Conservation (phyloP, 148 eudicot genomes). For the Dianthus caryophyllus region DNA sequence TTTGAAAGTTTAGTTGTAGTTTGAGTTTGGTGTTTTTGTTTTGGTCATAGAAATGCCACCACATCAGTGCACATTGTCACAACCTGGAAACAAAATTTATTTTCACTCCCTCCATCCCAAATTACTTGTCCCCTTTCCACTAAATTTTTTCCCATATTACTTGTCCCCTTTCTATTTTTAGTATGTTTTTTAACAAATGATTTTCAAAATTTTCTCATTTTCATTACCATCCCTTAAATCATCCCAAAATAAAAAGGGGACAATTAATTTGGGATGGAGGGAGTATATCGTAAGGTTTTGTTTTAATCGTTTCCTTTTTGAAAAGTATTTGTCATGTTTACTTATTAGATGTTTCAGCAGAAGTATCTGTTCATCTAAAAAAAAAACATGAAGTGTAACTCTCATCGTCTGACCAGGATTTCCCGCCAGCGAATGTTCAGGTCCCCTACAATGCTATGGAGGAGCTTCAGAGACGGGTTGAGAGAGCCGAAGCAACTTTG, state of each 20-base stretch:
- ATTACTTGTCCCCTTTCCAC: too few relatives aligned
- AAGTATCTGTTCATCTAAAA: not conserved
- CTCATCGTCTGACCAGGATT: conserved; percentile 48
- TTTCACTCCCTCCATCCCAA: too few relatives aligned
- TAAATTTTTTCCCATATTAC: too few relatives aligned
- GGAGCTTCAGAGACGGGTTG: conserved; percentile 59
- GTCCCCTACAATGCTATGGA: conserved; percentile 46
- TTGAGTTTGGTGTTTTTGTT: too few relatives aligned
- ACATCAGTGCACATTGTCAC: not conserved
- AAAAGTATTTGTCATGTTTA: not conserved
- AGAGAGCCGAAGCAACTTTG: conserved; percentile 52
- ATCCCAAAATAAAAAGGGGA: too few relatives aligned
- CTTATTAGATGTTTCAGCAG: not conserved
- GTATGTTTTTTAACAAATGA: too few relatives aligned
- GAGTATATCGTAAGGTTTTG: not conserved
- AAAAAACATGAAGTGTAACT: conserved; percentile 10
- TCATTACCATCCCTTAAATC: too few relatives aligned
- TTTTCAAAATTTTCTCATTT: too few relatives aligned
- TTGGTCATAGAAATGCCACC: not conserved
- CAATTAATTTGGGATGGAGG: too few relatives aligned
- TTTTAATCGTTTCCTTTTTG: conserved; percentile 1
- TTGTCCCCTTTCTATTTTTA: too few relatives aligned
- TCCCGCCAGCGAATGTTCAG: conserved; percentile 36
- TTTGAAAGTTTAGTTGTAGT: too few relatives aligned
- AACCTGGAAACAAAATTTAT: not conserved